Evolutionary conservation across 306 rosid genomes (phyloP).

Genomic region (Calophaca sinica): DNA sequence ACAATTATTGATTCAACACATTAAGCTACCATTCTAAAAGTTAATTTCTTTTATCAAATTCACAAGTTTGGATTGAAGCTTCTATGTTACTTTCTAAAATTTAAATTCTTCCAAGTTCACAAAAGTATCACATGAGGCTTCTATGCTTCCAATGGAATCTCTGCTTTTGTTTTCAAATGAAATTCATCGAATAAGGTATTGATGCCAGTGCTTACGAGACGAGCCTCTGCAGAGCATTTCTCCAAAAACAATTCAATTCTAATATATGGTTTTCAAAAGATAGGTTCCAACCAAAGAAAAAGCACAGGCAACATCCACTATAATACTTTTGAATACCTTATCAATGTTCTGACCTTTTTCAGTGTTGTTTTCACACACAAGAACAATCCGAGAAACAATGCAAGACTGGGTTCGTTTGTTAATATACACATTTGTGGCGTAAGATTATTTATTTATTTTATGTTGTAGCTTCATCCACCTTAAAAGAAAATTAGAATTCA

Average conservation of each 20-base stretch:
- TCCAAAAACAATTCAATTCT: constrained; percentile 2
- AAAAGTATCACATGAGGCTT: background rate
- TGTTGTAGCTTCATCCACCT: background rate
- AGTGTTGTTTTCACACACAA: background rate
- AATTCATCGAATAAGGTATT: background rate
- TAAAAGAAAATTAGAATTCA: background rate
- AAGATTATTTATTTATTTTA: background rate
- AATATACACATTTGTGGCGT: background rate
- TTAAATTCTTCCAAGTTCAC: background rate
- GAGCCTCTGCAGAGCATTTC: background rate
- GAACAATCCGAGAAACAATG: background rate
- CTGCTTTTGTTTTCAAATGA: background rate
- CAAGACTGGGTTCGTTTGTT: background rate
- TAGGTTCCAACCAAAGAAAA: constrained; percentile 10
- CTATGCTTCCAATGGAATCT: background rate
- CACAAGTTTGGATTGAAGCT: background rate
- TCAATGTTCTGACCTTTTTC: background rate
- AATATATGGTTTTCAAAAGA: background rate
- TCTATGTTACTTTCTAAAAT: background rate
- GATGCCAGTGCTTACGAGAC: background rate
- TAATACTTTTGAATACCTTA: background rate
- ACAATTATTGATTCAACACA: no score
- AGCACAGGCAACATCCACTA: background rate
- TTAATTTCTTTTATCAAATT: background rate
- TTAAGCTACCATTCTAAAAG: background rate